These are phyloP conservation scores for Cordyceps javanica DNA, from an alignment of 2,329 filamentous ascomycete species.

Conservation along the genomic window DNA sequence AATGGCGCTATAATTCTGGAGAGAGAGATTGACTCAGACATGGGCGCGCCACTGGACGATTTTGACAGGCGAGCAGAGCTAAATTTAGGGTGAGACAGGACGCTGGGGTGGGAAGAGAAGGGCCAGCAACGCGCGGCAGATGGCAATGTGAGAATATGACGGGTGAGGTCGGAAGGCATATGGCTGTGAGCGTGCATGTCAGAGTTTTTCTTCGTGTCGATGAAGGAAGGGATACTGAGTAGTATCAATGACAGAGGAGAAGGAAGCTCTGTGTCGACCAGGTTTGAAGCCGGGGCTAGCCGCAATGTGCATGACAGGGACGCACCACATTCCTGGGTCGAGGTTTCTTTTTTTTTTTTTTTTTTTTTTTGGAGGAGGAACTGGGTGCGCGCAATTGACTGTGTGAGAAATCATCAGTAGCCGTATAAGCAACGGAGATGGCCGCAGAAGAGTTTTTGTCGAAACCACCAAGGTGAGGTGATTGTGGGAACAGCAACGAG, in stretches of 20 bases:
- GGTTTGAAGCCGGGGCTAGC: constrained; percentile 1
- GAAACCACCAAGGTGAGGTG: neutral
- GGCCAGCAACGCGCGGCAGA: neutral
- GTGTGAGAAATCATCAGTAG: no score
- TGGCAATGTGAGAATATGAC: neutral
- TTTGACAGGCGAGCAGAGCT: constrained; percentile 10
- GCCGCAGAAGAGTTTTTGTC: neutral
- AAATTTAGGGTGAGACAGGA: neutral
- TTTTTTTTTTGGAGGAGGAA: neutral
- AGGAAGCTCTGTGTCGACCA: no score
- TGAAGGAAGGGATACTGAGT: no score
- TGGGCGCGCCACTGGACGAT: constrained; percentile 12
- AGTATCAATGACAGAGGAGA: no score
- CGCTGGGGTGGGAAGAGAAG: neutral
- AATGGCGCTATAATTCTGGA: constrained; percentile 10
- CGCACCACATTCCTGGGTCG: constrained; percentile 1
- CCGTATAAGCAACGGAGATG: neutral
- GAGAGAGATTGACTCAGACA: constrained; percentile 14
- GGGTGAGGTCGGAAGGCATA: neutral
- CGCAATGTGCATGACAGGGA: neutral
- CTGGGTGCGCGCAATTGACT: neutral
- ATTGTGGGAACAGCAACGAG: neutral
- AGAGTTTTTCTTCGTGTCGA: neutral
- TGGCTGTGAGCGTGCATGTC: neutral
- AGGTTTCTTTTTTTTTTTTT: no score